phyloP scores from a whole-genome alignment of 164 flowering plant species.

The Chimonanthus praecox region DNA sequence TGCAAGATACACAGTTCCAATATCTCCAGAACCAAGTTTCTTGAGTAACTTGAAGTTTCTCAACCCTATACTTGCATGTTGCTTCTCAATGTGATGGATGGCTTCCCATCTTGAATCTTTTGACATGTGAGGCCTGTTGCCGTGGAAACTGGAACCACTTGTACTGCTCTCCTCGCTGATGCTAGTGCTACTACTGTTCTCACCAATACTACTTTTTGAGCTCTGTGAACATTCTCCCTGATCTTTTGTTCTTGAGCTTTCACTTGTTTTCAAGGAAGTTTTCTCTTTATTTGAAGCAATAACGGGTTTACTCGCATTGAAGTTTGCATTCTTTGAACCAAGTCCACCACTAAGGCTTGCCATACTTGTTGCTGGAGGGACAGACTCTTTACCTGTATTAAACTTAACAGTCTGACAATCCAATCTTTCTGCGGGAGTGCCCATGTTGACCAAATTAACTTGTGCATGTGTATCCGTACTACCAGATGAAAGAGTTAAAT shows the following conservation, averaged over 20 bases:
- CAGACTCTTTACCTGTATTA: conserved; percentile 20
- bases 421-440: conserved; percentile 17
- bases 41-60: conserved; percentile 64
- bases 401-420: conserved; percentile 15
- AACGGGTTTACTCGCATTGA: conserved; percentile 4
- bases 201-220: conserved; percentile 79
- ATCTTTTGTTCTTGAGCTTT: conserved; percentile 42
- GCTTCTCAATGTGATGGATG: conserved; percentile 43
- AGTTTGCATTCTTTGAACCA: conserved; percentile 9
- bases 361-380: conserved; percentile 26
- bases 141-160: conserved; percentile 48
- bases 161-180: conserved; percentile 68
- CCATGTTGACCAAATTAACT: conserved; percentile 12
- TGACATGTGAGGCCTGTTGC: conserved; percentile 84
- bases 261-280: conserved; percentile 26
- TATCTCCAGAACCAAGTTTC: conserved; percentile 85
- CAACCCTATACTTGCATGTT: conserved; percentile 48
- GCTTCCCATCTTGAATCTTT: conserved; percentile 82
- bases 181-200: conserved; percentile 59
- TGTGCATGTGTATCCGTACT: conserved; percentile 8
- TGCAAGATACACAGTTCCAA: conserved; percentile 81
- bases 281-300: conserved; percentile 19
- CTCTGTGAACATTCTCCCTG: conserved; percentile 73
- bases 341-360: conserved; percentile 20
- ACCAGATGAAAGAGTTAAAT: conserved; percentile 20